These are phyloP conservation scores for Monosporozyma yasuniensis DNA, from an alignment of 805 yeast genomes.

Conservation along the genomic window DNA sequence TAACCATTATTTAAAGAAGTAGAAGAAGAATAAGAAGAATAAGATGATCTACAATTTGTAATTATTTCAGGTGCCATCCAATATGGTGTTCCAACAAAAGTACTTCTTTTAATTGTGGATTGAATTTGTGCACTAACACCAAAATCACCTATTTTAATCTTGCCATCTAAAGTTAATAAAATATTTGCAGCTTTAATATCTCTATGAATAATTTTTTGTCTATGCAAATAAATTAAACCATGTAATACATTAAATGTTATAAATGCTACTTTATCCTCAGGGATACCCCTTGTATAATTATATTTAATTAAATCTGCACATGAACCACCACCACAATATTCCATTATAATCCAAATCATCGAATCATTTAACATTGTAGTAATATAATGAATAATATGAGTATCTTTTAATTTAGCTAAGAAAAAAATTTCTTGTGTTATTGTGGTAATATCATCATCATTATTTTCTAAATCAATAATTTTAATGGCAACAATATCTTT, in stretches of 20 bases:
- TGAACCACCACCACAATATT: slow-evolving; percentile 91
- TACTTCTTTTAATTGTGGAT: slow-evolving; percentile 53
- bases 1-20: slow-evolving; percentile 42
- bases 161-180: slow-evolving; percentile 57
- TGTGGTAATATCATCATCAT: slow-evolving; percentile 64
- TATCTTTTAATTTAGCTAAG: slow-evolving; percentile 55
- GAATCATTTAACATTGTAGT: slow-evolving; percentile 58
- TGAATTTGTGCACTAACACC: slow-evolving; percentile 85
- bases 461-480: slow-evolving; percentile 69
- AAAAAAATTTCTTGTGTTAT: slow-evolving; percentile 72
- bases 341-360: slow-evolving; percentile 86
- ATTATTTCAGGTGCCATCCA: slow-evolving; percentile 99
- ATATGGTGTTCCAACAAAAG: slow-evolving; percentile 91
- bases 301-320: slow-evolving; percentile 64
- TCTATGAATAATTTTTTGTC: slow-evolving; percentile 70
- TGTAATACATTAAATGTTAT: slow-evolving; percentile 54
- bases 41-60: slow-evolving; percentile 10
- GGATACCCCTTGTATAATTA: slow-evolving; percentile 18
- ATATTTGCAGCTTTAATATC: slow-evolving; percentile 90
- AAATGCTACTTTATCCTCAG: slow-evolving; percentile 45
- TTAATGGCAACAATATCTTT: slow-evolving; percentile 68
- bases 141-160: slow-evolving; percentile 80
- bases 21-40: not conserved
- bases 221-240: slow-evolving; percentile 73
- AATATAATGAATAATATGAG: slow-evolving; percentile 55